A percentile compares a stretch with the other conserved stretches of the same genome.
phyloP scores from a whole-genome alignment of 73 alveolate genomes.

The Paramecium bursaria region DNA sequence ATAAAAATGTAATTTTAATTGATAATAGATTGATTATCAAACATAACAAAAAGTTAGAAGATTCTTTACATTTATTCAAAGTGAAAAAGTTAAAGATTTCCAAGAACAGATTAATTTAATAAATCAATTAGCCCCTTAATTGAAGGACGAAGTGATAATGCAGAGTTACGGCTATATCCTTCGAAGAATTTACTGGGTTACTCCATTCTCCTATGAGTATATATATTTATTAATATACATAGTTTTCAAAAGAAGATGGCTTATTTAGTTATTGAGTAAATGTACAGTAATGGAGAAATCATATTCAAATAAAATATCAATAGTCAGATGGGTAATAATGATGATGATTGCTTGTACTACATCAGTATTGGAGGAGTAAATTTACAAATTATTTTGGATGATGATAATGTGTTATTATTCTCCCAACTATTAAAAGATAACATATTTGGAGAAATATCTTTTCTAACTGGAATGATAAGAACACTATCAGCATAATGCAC shows the following conservation, averaged over 20 bases:
- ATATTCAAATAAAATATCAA: constrained; percentile 10
- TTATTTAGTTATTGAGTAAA: constrained; percentile 20
- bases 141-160: constrained; percentile 59
- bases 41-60: constrained; percentile 48
- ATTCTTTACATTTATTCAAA: constrained; percentile 40
- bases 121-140: constrained; percentile 46
- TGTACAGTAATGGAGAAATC: constrained; percentile 57
- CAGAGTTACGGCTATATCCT: constrained; percentile 20
- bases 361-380: constrained; percentile 6
- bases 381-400: constrained; percentile 4
- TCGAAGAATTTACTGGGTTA: constrained; percentile 19
- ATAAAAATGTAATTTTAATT: constrained; percentile 38
- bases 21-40: constrained; percentile 32
- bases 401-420: neutral
- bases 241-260: constrained; percentile 48
- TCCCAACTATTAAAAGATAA: constrained; percentile 2
- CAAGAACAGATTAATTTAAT: constrained; percentile 13
- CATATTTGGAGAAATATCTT: constrained; percentile 42
- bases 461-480: constrained; percentile 36
- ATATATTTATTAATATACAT: neutral
- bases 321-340: constrained; percentile 37
- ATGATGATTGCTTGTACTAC: constrained; percentile 52
- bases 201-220: constrained; percentile 49
- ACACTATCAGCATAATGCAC: constrained; percentile 38
- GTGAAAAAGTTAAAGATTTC: constrained; percentile 55